phyloP scores from a whole-genome alignment of 495 filamentous ascomycete genomes.

The Talaromyces borbonicus region DNA sequence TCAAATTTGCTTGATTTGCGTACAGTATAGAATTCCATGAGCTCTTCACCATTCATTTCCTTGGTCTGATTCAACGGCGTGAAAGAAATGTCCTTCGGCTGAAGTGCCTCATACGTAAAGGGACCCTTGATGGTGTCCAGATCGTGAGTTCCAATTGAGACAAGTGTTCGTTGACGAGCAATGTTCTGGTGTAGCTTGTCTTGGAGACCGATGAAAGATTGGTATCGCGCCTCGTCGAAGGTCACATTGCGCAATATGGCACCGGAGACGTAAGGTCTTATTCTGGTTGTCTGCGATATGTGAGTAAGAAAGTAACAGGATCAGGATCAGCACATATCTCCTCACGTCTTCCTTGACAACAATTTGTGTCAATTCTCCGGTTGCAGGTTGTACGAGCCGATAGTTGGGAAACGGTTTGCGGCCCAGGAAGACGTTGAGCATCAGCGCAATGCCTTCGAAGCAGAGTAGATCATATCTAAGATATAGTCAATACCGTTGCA shows the following conservation, averaged over 20 bases:
- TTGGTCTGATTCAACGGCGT: slow-evolving; percentile 81
- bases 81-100: slow-evolving; percentile 89
- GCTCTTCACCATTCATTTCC: slow-evolving; percentile 73
- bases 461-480: slow-evolving; percentile 93
- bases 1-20: too few relatives aligned
- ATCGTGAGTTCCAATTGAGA: slow-evolving; percentile 95
- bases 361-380: slow-evolving; percentile 67
- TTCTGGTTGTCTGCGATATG: slow-evolving; percentile 50
- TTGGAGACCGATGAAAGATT: slow-evolving; percentile 95
- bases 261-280: slow-evolving; percentile 77
- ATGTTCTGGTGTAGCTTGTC: slow-evolving; percentile 98
- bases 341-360: slow-evolving; percentile 62
- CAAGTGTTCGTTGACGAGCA: slow-evolving; percentile 82
- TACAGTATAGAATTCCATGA: slow-evolving; percentile 92
- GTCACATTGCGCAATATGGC: slow-evolving; percentile 83
- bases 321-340: slow-evolving; percentile 4
- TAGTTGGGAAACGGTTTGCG: slow-evolving; percentile 67
- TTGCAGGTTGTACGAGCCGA: slow-evolving; percentile 56
- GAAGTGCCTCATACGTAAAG: slow-evolving; percentile 90
- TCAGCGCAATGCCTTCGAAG: slow-evolving; percentile 92
- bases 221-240: slow-evolving; percentile 83
- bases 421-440: slow-evolving; percentile 89
- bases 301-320: too few relatives aligned
- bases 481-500: slow-evolving; percentile 15
- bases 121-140: slow-evolving; percentile 88